These are phyloP conservation scores for Mallotus japonicus DNA, from an alignment of 441 rosid species.

Conservation along the genomic window DNA sequence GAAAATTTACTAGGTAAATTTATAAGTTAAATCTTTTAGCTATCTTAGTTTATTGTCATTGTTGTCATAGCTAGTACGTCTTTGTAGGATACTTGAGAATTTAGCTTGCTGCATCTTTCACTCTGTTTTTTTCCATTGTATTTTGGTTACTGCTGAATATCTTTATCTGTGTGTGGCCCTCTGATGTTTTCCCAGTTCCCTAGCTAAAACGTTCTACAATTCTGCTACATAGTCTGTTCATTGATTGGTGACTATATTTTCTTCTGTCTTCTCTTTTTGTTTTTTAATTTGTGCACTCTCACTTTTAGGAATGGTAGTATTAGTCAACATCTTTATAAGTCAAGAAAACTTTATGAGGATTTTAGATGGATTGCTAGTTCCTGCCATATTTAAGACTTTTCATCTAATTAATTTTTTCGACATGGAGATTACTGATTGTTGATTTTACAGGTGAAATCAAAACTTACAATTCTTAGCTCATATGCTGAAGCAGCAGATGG, in stretches of 20 bases:
- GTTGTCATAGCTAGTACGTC: too few species aligned
- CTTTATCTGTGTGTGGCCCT: not conserved
- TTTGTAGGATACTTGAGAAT: too few species aligned
- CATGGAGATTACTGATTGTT: conserved; percentile 16
- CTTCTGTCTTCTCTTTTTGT: not conserved
- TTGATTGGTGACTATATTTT: not conserved
- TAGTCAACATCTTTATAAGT: not conserved
- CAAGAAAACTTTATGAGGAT: not conserved
- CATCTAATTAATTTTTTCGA: conserved; percentile 19
- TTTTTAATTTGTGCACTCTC: not conserved
- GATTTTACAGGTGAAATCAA: conserved; percentile 84
- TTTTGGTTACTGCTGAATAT: not conserved
- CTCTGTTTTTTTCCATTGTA: not conserved
- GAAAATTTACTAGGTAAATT: too few species aligned
- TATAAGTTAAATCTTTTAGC: too few species aligned
- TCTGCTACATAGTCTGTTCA: not conserved
- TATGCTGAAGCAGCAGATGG: conserved; percentile 88
- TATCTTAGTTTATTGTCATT: too few species aligned
- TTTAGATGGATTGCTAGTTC: not conserved
- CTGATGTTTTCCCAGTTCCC: not conserved
- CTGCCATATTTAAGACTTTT: not conserved
- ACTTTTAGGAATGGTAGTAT: too few species aligned
- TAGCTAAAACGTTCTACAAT: not conserved
- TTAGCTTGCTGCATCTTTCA: not conserved
- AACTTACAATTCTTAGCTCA: conserved; percentile 78